phyloP scores from a whole-genome alignment of 495 filamentous ascomycete genomes.

The Neurospora intermedia region DNA sequence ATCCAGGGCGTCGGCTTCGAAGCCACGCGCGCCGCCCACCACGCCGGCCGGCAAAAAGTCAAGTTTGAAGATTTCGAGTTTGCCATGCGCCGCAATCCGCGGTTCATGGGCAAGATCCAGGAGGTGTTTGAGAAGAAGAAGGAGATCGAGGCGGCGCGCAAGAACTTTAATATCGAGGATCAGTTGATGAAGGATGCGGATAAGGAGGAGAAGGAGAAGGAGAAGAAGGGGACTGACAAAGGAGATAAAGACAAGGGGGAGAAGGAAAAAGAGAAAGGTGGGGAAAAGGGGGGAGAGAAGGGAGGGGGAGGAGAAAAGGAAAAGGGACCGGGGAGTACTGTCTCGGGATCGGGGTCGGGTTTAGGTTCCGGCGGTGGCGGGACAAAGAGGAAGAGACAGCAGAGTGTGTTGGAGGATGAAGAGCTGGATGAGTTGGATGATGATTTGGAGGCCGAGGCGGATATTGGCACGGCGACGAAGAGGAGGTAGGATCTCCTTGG shows the following conservation, averaged over 20 bases:
- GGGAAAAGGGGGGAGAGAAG: neutral
- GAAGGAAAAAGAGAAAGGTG: neutral
- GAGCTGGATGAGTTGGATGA: slow-evolving; percentile 28
- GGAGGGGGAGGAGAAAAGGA: neutral
- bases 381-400: neutral
- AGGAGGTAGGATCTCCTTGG: slow-evolving; percentile 5
- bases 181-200: slow-evolving; percentile 30
- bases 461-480: slow-evolving; percentile 15
- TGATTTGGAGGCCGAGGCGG: slow-evolving; percentile 21
- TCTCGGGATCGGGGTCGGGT: neutral
- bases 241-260: neutral
- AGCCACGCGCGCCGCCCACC: slow-evolving; percentile 68
- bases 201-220: slow-evolving; percentile 28
- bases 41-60: slow-evolving; percentile 82
- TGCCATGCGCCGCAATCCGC: slow-evolving; percentile 70
- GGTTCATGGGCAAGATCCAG: slow-evolving; percentile 80
- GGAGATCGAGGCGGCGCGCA: slow-evolving; percentile 65
- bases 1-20: slow-evolving; percentile 82
- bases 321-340: neutral
- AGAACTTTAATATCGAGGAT: slow-evolving; percentile 45
- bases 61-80: slow-evolving; percentile 98
- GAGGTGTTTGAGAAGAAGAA: slow-evolving; percentile 75
- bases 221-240: slow-evolving; percentile 1
- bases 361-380: neutral
- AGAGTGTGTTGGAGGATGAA: slow-evolving; percentile 21